Percentiles rank a stretch among this genome's conserved stretches.
Evolutionary conservation across 225 moss, liverwort and hornwort genomes (phyloP).

Genomic region (Asterella californica): DNA sequence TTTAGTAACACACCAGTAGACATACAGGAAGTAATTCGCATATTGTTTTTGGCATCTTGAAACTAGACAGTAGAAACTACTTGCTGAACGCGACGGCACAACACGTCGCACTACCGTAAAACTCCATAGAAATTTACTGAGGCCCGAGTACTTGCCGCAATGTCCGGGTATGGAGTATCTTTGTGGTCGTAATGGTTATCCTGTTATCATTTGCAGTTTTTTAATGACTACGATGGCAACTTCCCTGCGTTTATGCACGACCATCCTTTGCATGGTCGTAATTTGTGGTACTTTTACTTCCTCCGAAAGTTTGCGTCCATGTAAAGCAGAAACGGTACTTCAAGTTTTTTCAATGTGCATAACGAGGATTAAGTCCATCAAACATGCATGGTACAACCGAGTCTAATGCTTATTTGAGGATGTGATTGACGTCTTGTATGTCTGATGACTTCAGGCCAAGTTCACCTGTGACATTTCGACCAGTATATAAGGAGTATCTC

Average conservation of each 20-base stretch:
- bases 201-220: slow-evolving; percentile 46
- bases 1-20: background rate
- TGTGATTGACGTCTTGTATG: background rate
- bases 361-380: background rate
- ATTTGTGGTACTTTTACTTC: slow-evolving; percentile 56
- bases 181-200: background rate
- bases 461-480: slow-evolving; percentile 52
- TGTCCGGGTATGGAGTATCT: background rate
- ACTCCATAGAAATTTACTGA: background rate
- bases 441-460: slow-evolving; percentile 62
- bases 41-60: background rate
- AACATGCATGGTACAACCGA: background rate
- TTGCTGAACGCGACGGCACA: background rate
- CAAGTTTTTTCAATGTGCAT: background rate
- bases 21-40: background rate
- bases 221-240: slow-evolving; percentile 59
- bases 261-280: slow-evolving; percentile 63
- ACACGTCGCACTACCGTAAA: background rate
- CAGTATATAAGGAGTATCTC: slow-evolving; percentile 62
- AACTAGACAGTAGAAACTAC: background rate
- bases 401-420: background rate
- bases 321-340: background rate
- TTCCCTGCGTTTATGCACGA: slow-evolving; percentile 37
- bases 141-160: background rate
- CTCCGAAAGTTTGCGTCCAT: background rate